These are phyloP conservation scores for Pelagomonas calceolata DNA, from an alignment of 108 stramenopile species.

Conservation along the genomic window DNA sequence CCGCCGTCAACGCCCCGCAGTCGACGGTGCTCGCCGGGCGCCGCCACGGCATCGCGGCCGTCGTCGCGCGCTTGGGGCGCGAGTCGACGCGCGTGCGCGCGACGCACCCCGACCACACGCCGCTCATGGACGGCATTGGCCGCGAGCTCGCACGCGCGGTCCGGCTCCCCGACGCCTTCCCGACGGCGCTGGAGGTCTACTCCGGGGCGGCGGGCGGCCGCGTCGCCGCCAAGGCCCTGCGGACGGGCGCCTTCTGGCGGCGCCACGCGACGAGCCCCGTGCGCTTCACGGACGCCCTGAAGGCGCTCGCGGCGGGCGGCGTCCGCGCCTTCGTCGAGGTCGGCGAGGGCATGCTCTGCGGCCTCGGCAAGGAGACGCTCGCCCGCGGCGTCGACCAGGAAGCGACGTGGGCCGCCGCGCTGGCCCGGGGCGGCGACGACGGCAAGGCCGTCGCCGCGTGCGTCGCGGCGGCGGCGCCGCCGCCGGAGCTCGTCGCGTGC, in stretches of 20 bases:
- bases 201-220: not conserved
- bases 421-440: no score
- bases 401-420: no score
- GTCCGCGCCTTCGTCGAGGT: not conserved
- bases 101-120: not conserved
- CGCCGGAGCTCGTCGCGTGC: no score
- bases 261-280: not conserved
- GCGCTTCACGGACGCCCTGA: not conserved
- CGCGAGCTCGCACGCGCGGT: not conserved
- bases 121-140: not conserved
- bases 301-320: not conserved
- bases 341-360: not conserved
- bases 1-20: not conserved
- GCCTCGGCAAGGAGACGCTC: not conserved
- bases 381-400: not conserved
- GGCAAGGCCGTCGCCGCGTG: no score
- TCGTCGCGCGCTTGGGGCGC: not conserved
- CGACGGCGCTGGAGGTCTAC: not conserved
- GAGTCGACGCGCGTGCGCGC: not conserved
- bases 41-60: not conserved
- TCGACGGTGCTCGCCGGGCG: not conserved
- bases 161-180: no score
- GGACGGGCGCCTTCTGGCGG: not conserved
- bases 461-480: no score
- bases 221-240: not conserved